A percentile compares a stretch with the other conserved stretches of the same genome.
Conservation (phyloP, 108 stramenopile species). For the Schizochytrium sp. region DNA sequence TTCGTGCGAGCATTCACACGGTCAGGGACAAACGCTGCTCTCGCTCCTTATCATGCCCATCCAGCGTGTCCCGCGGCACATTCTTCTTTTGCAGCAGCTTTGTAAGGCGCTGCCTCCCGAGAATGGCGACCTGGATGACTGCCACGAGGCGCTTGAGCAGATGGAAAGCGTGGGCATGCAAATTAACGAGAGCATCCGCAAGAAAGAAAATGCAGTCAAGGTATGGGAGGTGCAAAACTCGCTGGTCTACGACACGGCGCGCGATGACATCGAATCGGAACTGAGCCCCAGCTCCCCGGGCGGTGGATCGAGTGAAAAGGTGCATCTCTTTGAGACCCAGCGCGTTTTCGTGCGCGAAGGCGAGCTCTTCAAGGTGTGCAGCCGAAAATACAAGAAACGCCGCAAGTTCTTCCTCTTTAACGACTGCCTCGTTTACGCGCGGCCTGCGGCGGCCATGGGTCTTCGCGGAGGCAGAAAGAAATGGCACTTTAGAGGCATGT, state of each 20-base stretch:
- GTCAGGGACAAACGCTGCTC: neutral
- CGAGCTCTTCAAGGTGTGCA: slow-evolving; percentile 14
- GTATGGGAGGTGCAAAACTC: neutral
- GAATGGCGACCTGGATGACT: neutral
- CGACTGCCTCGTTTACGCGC: neutral
- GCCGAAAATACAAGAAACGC: neutral
- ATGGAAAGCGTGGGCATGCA: neutral
- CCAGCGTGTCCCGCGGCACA: neutral
- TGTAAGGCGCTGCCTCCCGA: neutral
- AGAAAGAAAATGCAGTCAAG: slow-evolving; percentile 7
- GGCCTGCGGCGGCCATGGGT: neutral
- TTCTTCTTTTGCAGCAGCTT: neutral
- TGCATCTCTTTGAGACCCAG: neutral
- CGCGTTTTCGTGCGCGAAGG: neutral
- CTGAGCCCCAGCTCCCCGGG: neutral
- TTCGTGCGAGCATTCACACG: neutral
- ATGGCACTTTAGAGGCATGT: neutral
- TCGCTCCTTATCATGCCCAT: slow-evolving; percentile 12
- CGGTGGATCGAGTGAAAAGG: neutral
- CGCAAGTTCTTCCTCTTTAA: neutral
- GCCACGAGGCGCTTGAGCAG: neutral
- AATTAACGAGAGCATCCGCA: neutral
- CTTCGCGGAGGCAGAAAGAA: neutral
- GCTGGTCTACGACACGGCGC: neutral
- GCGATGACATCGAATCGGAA: neutral